Base-by-base conservation (phyloP, 2,329 filamentous ascomycete species). In the Colletotrichum orchidophilum region DNA sequence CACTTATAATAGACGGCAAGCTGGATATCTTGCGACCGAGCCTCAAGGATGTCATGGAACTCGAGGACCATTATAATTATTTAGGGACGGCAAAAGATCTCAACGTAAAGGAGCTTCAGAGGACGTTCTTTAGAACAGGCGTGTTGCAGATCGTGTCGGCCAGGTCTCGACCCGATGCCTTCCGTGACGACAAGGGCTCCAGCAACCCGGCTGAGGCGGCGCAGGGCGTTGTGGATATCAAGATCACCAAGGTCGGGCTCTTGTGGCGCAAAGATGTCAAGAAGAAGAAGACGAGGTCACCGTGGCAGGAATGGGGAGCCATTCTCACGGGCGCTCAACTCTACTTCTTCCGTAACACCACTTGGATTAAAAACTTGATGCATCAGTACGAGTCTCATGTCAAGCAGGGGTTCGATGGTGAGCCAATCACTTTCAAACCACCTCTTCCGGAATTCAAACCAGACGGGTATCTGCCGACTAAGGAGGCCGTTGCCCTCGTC, bases 261-360 rank as follows among this genome's bases (percentile, higher is more conserved):
- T 81, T 99, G 35, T 99, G 96, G 96, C 91, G 96, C 54, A 99
- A 99, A 79, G 95, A 97, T 74, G 84, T 88, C 1, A 98, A 97
- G 83, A 97, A 96, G 83, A 96, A 96, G 83, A 97, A 97, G 81
- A 93, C 95, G 0, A 90, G 96, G 53, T 98, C 96, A 12, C 96
- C 96, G 1, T 99, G 96, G 96, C 96, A 98, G 79, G 96, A 99
- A 86, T 99, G 96, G 96, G 96, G 96, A 63, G 96, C 95, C 27
- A 93, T 99, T 70, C 87, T 99, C 33, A 99, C 96, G 0, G 94
- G 96, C n/a, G 97, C 96, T 6, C 96, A 98, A 78, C 88, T 99
- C 8, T 99, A 98, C 80, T 94, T 99, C 81, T 99, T 98, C 84
- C 92, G 94, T 69, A 98, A 98, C 79, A 93, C 94, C 5, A 87